A percentile compares a stretch with the other conserved stretches of the same genome.
These are phyloP conservation scores for Stemphylium vesicarium DNA, from an alignment of 2,329 filamentous ascomycete species.

Conservation along the genomic window DNA sequence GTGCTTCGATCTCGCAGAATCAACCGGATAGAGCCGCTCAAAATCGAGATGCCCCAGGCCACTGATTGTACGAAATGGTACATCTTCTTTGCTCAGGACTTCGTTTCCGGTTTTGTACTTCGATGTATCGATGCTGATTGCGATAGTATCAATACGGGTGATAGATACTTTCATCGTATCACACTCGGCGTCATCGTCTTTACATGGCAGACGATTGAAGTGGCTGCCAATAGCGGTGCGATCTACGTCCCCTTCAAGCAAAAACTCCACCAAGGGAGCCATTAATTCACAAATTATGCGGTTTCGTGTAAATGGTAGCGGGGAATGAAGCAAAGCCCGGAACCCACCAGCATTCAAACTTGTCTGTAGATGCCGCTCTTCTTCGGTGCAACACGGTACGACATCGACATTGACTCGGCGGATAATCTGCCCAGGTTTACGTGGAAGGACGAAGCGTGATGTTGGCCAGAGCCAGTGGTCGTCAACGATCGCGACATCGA, in stretches of 20 bases:
- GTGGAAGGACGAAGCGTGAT: constrained; percentile 14
- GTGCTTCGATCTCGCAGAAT: neutral
- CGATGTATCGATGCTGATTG: constrained; percentile 13
- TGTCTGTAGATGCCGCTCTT: neutral
- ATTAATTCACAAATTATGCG: too few species aligned
- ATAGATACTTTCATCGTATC: neutral
- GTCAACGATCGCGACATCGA: constrained; percentile 14
- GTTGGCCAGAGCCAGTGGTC: constrained; percentile 25
- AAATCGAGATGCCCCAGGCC: constrained; percentile 18
- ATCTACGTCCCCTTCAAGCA: too few species aligned
- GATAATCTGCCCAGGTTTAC: neutral
- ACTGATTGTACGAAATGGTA: constrained; percentile 19
- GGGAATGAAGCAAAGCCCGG: neutral
- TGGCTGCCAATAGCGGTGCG: too few species aligned
- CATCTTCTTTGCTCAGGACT: constrained; percentile 7
- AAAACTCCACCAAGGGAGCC: too few species aligned
- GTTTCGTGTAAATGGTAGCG: too few species aligned
- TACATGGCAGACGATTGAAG: too few species aligned
- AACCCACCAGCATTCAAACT: neutral
- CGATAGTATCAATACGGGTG: constrained; percentile 6
- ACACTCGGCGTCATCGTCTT: too few species aligned
- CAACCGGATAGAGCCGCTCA: constrained; percentile 12
- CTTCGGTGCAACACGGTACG: constrained; percentile 14
- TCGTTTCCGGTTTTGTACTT: constrained; percentile 7
- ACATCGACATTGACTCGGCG: constrained; percentile 16